phyloP scores from a whole-genome alignment of 225 moss, liverwort and hornwort species.

The Pseudisothecium myosuroides region DNA sequence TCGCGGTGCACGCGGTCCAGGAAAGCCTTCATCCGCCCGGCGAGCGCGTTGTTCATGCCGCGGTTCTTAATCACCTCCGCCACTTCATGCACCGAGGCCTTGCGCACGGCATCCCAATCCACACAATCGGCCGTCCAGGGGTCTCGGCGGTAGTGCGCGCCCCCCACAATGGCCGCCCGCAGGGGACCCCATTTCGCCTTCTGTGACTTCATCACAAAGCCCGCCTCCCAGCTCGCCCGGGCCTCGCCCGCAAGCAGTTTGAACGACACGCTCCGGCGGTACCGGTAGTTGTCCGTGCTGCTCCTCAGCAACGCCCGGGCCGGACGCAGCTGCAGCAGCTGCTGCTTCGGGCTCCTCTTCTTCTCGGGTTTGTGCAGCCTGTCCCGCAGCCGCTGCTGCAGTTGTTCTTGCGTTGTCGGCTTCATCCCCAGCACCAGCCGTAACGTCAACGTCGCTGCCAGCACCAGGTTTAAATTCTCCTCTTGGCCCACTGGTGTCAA shows the following conservation, averaged over 20 bases:
- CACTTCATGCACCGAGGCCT: conserved; percentile 57
- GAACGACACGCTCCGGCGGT: conserved; percentile 26
- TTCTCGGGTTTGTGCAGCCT: not conserved
- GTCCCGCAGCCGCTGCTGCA: not conserved
- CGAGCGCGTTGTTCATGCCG: conserved; percentile 77
- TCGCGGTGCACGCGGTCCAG: conserved; percentile 64
- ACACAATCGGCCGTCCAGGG: conserved; percentile 48
- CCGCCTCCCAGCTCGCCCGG: conserved; percentile 38
- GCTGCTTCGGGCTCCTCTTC: not conserved
- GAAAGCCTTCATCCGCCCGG: conserved; percentile 89
- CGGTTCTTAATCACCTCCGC: conserved; percentile 81
- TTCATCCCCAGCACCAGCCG: conserved; percentile 26
- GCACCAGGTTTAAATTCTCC: not conserved
- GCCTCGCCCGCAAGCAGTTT: conserved; percentile 30
- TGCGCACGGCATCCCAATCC: conserved; percentile 70
- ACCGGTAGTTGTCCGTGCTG: conserved; percentile 19
- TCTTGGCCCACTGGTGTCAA: conserved; percentile 12
- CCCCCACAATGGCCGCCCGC: conserved; percentile 15
- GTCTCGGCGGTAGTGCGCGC: conserved; percentile 9
- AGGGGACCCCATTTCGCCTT: conserved; percentile 45
- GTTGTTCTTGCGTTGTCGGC: conserved; percentile 3
- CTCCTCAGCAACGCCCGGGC: conserved; percentile 1
- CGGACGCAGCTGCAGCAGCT: conserved; percentile 20
- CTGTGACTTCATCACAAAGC: conserved; percentile 37
- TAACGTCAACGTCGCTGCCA: conserved; percentile 31